These are phyloP conservation scores for Calendula officinalis DNA, from an alignment of 129 eudicot genomes.

Conservation along the genomic window DNA sequence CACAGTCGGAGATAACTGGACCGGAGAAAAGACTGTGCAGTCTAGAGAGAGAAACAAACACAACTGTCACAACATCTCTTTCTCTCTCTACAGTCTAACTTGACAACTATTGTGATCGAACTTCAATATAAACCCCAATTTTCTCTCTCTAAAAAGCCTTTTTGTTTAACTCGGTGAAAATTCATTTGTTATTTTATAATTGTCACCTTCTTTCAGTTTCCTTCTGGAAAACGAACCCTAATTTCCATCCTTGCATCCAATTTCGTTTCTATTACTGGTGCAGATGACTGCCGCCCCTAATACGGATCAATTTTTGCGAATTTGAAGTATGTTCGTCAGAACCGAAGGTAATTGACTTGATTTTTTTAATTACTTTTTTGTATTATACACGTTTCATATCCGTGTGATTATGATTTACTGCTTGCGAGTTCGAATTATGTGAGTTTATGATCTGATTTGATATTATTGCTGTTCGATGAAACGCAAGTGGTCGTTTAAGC, in stretches of 20 bases:
- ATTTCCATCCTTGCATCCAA: not conserved
- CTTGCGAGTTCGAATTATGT: not conserved
- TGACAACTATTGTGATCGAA: not conserved
- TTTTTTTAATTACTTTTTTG: not conserved
- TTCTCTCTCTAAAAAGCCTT: slow-evolving; percentile 4
- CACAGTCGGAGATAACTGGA: no score
- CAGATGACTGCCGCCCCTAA: slow-evolving; percentile 11
- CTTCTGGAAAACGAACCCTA: slow-evolving; percentile 12
- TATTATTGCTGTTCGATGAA: not conserved
- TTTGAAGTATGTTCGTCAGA: not conserved
- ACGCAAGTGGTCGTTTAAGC: not conserved
- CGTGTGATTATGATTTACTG: not conserved
- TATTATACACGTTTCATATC: not conserved
- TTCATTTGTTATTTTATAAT: slow-evolving; percentile 13
- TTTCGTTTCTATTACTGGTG: not conserved
- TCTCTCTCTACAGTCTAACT: no score
- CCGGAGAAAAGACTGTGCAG: no score
- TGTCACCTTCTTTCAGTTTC: not conserved
- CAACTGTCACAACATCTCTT: no score
- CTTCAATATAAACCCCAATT: slow-evolving; percentile 6
- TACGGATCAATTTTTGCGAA: slow-evolving; percentile 5
- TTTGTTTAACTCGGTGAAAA: slow-evolving; percentile 4
- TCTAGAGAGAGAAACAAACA: no score
- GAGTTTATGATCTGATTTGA: slow-evolving; percentile 22
- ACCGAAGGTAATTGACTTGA: slow-evolving; percentile 1